A percentile compares a stretch with the other conserved stretches of the same genome.
These are phyloP conservation scores for Cordyceps farinosa DNA, from an alignment of 2,329 filamentous ascomycete species.

Conservation along the genomic window DNA sequence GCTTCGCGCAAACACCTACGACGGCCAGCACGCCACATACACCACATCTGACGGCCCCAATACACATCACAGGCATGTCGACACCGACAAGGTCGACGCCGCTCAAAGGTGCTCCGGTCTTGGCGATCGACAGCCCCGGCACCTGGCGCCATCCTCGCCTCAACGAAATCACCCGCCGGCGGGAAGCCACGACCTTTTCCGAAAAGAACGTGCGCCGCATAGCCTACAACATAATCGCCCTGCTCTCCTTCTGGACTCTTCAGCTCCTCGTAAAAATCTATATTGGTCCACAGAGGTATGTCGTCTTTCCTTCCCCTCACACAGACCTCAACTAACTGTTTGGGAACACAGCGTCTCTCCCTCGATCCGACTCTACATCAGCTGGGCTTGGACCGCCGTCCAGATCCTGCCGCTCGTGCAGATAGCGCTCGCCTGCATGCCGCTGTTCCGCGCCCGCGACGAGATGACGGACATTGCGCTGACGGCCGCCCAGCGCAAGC, in stretches of 20 bases:
- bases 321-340: background rate
- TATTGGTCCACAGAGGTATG: constrained; percentile 39
- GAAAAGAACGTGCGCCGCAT: constrained; percentile 71
- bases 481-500: constrained; percentile 68
- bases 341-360: constrained; percentile 29
- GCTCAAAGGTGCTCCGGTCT: constrained; percentile 37
- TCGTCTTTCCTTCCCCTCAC: constrained; percentile 9
- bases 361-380: constrained; percentile 34
- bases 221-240: constrained; percentile 59
- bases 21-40: constrained; percentile 16
- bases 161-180: constrained; percentile 78
- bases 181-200: constrained; percentile 73
- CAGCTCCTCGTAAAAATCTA: constrained; percentile 35
- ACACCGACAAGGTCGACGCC: constrained; percentile 36
- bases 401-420: constrained; percentile 65
- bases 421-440: constrained; percentile 65
- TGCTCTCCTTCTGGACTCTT: constrained; percentile 37
- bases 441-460: constrained; percentile 69
- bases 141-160: constrained; percentile 89
- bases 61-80: constrained; percentile 26
- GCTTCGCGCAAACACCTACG: background rate
- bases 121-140: constrained; percentile 58
- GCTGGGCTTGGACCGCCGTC: constrained; percentile 44
- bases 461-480: constrained; percentile 84
- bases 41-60: constrained; percentile 7